Percentiles rank a stretch among this genome's conserved stretches.
Conservation (phyloP, 2,329 filamentous ascomycete genomes). For the Penicillium capsulatum region DNA sequence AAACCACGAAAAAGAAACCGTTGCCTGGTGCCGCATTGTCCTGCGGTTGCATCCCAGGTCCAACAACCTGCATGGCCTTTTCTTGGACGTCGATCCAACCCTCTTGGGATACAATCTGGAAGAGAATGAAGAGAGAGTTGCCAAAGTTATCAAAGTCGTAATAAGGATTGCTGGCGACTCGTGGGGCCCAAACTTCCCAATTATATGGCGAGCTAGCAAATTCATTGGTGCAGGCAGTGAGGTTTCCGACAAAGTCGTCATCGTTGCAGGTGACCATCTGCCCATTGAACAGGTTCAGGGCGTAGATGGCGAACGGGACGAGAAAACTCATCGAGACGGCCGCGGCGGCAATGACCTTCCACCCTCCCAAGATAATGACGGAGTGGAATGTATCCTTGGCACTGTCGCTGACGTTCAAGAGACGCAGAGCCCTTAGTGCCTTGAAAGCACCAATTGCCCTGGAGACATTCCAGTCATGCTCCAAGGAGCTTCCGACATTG, state of each 20-base stretch:
- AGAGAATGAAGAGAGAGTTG: constrained; percentile 90
- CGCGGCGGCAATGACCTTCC: constrained; percentile 87
- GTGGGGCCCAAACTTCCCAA: constrained; percentile 80
- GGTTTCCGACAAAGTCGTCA: constrained; percentile 51
- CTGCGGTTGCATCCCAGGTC: constrained; percentile 67
- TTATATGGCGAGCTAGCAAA: constrained; percentile 71
- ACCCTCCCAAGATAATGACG: constrained; percentile 86
- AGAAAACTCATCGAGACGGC: constrained; percentile 92
- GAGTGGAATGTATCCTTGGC: constrained; percentile 95
- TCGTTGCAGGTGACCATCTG: constrained; percentile 79
- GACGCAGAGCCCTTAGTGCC: constrained; percentile 79
- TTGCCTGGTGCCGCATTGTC: constrained; percentile 71
- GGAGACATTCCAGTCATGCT: constrained; percentile 77
- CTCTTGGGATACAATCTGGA: constrained; percentile 98
- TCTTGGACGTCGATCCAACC: constrained; percentile 96
- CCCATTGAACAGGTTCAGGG: constrained; percentile 86
- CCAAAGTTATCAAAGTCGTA: constrained; percentile 95
- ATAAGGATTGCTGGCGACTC: constrained; percentile 73
- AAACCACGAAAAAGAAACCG: constrained; percentile 88
- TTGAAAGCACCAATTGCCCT: constrained; percentile 95
- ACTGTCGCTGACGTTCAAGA: constrained; percentile 94
- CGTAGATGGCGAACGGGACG: constrained; percentile 95
- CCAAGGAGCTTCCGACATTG: constrained; percentile 79
- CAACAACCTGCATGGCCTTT: constrained; percentile 75
- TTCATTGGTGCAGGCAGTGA: constrained; percentile 76